These are phyloP conservation scores for Lipomyces japonicus DNA, from an alignment of 805 yeast genomes.

Conservation along the genomic window DNA sequence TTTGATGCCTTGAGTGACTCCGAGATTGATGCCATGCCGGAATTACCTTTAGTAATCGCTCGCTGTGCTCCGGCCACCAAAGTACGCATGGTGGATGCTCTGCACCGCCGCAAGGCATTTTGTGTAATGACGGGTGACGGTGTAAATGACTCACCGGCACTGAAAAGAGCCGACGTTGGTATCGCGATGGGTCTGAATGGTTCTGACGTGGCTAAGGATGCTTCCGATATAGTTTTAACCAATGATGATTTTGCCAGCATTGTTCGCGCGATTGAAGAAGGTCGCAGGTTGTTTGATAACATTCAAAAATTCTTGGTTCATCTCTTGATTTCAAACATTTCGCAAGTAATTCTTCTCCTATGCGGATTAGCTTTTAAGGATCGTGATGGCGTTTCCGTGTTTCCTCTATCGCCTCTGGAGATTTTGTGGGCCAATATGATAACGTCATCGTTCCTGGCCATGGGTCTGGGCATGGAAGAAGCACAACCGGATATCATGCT, in stretches of 20 bases:
- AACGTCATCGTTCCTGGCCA: constrained; percentile 78
- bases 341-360: constrained; percentile 64
- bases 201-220: constrained; percentile 79
- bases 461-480: constrained; percentile 72
- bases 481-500: constrained; percentile 65
- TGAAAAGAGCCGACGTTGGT: constrained; percentile 75
- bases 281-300: constrained; percentile 72
- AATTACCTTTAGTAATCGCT: constrained; percentile 72
- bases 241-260: constrained; percentile 79
- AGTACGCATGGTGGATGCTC: constrained; percentile 75
- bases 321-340: constrained; percentile 67
- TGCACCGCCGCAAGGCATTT: constrained; percentile 57
- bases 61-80: constrained; percentile 81
- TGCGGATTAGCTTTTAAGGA: constrained; percentile 73
- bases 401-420: constrained; percentile 78
- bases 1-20: constrained; percentile 62
- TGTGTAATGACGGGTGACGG: constrained; percentile 86
- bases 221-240: constrained; percentile 70
- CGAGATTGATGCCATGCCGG: constrained; percentile 60
- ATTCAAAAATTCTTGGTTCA: constrained; percentile 76
- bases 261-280: constrained; percentile 76
- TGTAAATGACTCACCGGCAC: constrained; percentile 74
- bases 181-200: constrained; percentile 82
- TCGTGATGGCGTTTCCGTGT: constrained; percentile 61
- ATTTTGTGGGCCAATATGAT: constrained; percentile 75